Conservation (phyloP, 257 asterid species). For the Dorcoceras hygrometricum region DNA sequence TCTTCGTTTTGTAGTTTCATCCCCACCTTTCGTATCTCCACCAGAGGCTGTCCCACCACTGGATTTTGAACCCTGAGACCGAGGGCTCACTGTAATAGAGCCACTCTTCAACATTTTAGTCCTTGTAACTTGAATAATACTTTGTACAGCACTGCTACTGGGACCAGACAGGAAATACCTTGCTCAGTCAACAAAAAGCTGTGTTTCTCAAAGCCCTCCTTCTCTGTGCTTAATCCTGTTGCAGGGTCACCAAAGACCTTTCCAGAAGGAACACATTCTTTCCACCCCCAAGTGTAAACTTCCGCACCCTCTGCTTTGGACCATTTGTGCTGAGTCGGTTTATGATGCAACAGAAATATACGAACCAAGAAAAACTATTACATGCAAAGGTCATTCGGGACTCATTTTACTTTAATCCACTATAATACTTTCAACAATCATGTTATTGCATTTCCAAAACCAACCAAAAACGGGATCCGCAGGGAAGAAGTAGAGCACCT, state of each 20-base stretch:
- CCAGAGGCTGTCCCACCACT: conserved; percentile 41
- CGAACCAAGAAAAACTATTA: background rate
- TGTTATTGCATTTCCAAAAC: conserved; percentile 8
- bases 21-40: conserved; percentile 56
- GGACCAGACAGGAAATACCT: conserved; percentile 48
- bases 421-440: background rate
- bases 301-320: conserved; percentile 69
- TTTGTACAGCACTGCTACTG: conserved; percentile 29
- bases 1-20: conserved; percentile 78
- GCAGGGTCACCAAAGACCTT: conserved; percentile 64
- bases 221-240: conserved; percentile 45
- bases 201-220: conserved; percentile 47
- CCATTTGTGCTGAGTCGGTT: conserved; percentile 20
- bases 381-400: conserved; percentile 12
- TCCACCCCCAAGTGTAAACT: conserved; percentile 99
- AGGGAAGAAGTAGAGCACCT: background rate
- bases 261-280: conserved; percentile 96
- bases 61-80: conserved; percentile 69
- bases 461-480: conserved; percentile 2
- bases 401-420: background rate
- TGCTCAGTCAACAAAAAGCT: conserved; percentile 48
- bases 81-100: conserved; percentile 68
- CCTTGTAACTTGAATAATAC: conserved; percentile 32
- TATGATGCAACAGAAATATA: conserved; percentile 10
- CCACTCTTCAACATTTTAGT: conserved; percentile 46